Conservation (phyloP, 2,329 filamentous ascomycete genomes). For the Xylariaceae sp. region DNA sequence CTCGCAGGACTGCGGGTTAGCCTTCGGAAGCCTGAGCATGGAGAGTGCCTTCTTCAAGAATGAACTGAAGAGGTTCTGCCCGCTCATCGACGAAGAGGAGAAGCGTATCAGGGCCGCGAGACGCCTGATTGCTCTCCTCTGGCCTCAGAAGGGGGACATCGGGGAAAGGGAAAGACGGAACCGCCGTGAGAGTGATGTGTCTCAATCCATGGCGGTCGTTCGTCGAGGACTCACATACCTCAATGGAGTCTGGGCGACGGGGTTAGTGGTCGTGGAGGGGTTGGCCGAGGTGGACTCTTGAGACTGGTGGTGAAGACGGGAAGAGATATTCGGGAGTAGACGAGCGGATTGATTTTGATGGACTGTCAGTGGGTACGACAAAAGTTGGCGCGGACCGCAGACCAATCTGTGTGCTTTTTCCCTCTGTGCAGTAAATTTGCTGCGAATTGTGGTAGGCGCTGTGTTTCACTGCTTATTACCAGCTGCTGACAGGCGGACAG, state of each 20-base stretch:
- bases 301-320: conserved; percentile 21
- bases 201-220: conserved; percentile 31
- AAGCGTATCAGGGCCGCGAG: conserved; percentile 52
- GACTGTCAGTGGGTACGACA: conserved; percentile 7
- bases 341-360: background rate
- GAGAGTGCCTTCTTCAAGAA: conserved; percentile 60
- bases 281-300: conserved; percentile 24
- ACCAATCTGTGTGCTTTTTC: conserved; percentile 11
- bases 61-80: conserved; percentile 61
- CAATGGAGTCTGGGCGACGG: conserved; percentile 21
- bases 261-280: background rate
- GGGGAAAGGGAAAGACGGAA: conserved; percentile 3
- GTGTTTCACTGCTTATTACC: background rate
- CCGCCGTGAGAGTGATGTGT: conserved; percentile 22
- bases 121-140: conserved; percentile 57
- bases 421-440: conserved; percentile 10
- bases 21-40: conserved; percentile 60
- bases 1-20: conserved; percentile 48
- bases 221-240: conserved; percentile 41
- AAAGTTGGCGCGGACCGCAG: conserved; percentile 6
- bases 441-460: conserved; percentile 12
- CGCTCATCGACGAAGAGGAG: conserved; percentile 61
- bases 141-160: conserved; percentile 44
- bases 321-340: background rate
- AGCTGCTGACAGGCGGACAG: background rate